Base-by-base conservation (phyloP, 1,139 yeast species). In the Candida sanyaensis region DNA sequence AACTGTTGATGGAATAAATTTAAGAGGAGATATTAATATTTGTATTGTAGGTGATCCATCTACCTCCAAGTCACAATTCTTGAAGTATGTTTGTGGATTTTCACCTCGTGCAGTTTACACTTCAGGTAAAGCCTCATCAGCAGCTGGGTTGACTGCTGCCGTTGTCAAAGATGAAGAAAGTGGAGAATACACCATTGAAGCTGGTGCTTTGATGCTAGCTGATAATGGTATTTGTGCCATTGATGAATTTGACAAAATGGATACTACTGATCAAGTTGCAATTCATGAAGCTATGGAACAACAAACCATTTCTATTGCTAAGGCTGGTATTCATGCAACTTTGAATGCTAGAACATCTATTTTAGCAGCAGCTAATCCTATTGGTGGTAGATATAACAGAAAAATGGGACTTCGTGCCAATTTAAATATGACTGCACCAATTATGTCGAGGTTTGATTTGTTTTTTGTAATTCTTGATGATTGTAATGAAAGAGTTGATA, bases 271-370 rank as follows among this genome's bases (percentile, higher is more conserved):
- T 68, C 99, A 95, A 71, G 99, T 93, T 50, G 99, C 99, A 3
- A 93, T 93, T 74, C 99, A 93, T 72, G 99, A 93, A 74, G 99
- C 99, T 12, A 93, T 93, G 99, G 99, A 93, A 75, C 99, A 93
- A 69, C 99, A 93, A 66, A 93, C 99, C 0, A 93, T 93, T 55
- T 91, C 97, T 11, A 93, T 93, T 61, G 97, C 99, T 24, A 93
- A 93, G 66, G 99, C 99, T 1, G 99, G 99, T 61, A 93, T 93
- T 53, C 98, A 93, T 64, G 98, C 99, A 6, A 93, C 99, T 0
- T 73, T 93, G 60, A 93, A 93, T 65, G 99, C 99, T 2, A 81
- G 99, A 62, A 91, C 99, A 0, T 89, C 97, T 0, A 93, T 93
- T 56, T 71, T 93, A 50, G 99, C 99, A 0, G 98, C 99, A 13